Conservation (phyloP, 148 eudicot genomes). For the Rhododendron williamsianum region DNA sequence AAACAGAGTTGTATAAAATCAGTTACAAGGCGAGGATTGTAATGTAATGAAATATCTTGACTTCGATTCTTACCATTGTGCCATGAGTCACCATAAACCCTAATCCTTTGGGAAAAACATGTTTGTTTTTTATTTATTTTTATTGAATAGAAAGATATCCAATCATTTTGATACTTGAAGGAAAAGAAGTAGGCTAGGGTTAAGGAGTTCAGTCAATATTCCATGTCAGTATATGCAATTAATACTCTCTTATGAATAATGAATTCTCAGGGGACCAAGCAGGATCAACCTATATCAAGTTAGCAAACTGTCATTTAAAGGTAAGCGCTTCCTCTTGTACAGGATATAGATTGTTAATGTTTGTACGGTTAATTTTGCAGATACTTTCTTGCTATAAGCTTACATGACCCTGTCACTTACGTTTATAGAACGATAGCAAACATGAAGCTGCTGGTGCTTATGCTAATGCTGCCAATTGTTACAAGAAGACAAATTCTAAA, state of each 20-base stretch:
- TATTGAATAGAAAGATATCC: background rate
- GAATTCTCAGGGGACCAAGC: constrained; percentile 45
- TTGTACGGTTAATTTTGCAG: background rate
- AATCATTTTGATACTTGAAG: background rate
- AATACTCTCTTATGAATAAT: background rate
- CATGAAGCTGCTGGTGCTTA: constrained; percentile 49
- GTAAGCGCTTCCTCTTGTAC: constrained; percentile 14
- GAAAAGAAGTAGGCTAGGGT: background rate
- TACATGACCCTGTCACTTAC: background rate
- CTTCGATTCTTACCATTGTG: background rate
- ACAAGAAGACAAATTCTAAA: constrained; percentile 41
- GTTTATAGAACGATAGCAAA: constrained; percentile 35
- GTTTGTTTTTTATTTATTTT: background rate
- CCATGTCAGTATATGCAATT: background rate
- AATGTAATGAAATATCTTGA: background rate
- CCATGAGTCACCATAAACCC: background rate
- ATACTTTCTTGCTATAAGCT: constrained; percentile 1
- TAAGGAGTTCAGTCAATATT: background rate
- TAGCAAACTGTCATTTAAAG: constrained; percentile 44
- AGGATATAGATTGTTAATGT: background rate
- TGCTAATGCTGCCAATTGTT: constrained; percentile 45
- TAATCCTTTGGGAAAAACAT: background rate
- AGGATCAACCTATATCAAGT: constrained; percentile 29
- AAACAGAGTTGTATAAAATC: background rate
- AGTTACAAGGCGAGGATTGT: background rate